Conservation (phyloP, 2,329 filamentous ascomycete species). For the Monilinia fructigena region DNA sequence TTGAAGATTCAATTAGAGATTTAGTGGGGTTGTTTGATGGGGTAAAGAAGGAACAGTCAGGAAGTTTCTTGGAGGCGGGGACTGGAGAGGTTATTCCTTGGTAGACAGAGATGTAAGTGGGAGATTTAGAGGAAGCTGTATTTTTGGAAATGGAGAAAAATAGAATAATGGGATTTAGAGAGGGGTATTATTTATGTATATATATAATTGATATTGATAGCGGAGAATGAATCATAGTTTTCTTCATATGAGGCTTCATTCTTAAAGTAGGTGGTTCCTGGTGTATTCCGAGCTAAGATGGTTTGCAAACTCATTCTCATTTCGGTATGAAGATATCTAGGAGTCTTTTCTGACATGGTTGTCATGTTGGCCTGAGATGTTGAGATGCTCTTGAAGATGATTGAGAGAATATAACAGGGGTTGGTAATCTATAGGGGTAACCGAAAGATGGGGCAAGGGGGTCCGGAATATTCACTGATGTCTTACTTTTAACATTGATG, state of each 20-base stretch:
- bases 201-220: not conserved
- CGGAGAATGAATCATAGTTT: not conserved
- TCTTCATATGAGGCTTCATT: not conserved
- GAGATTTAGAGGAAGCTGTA: too few species aligned
- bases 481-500: too few species aligned
- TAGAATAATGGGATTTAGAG: not conserved
- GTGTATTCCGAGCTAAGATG: not conserved
- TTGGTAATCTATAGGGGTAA: too few species aligned
- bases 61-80: conserved; percentile 25
- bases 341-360: not conserved
- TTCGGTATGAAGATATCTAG: not conserved
- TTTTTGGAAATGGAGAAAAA: not conserved
- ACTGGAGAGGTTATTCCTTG: conserved; percentile 27
- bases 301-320: not conserved
- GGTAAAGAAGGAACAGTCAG: conserved; percentile 26
- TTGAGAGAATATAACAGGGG: too few species aligned
- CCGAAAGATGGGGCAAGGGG: too few species aligned
- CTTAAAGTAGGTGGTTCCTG: too few species aligned
- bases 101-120: conserved; percentile 22
- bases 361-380: not conserved
- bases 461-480: too few species aligned
- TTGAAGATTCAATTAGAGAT: conserved; percentile 29
- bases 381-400: too few species aligned
- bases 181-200: not conserved
- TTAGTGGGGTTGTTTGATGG: conserved; percentile 28